phyloP scores from a whole-genome alignment of 2,329 filamentous ascomycete species.

The Tolypocladium inflatum region DNA sequence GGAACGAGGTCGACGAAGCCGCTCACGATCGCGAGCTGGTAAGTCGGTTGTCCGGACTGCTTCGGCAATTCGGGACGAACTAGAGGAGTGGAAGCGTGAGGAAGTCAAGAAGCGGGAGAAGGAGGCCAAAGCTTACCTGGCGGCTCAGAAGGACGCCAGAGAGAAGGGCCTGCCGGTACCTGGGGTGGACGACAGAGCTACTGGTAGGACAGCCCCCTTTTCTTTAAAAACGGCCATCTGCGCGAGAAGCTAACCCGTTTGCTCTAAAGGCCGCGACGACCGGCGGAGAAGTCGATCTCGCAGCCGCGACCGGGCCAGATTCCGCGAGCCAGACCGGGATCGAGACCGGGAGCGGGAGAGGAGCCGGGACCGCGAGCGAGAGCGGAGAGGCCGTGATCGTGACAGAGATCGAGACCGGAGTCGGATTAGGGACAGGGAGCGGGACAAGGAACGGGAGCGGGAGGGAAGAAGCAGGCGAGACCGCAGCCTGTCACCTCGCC shows the following conservation, averaged over 20 bases:
- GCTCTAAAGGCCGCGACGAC: slow-evolving; percentile 29
- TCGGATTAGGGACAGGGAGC: slow-evolving; percentile 22
- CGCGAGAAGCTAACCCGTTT: background rate
- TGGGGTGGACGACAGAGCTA: slow-evolving; percentile 41
- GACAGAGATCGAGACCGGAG: slow-evolving; percentile 16
- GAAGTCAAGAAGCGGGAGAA: slow-evolving; percentile 53
- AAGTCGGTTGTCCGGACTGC: slow-evolving; percentile 27
- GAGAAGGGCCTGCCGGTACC: slow-evolving; percentile 49
- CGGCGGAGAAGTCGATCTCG: slow-evolving; percentile 25
- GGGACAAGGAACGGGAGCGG: slow-evolving; percentile 26
- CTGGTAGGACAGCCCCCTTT: slow-evolving; percentile 12
- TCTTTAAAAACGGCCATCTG: background rate
- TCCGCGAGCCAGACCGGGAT: slow-evolving; percentile 14
- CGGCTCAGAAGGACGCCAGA: slow-evolving; percentile 50
- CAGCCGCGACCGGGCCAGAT: slow-evolving; percentile 21
- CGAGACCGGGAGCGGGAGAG: background rate
- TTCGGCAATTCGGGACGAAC: slow-evolving; percentile 33
- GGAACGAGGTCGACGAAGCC: slow-evolving; percentile 28
- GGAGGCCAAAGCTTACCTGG: slow-evolving; percentile 55
- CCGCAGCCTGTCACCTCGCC: slow-evolving; percentile 24
- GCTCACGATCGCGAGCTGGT: slow-evolving; percentile 31
- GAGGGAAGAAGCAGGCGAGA: slow-evolving; percentile 16
- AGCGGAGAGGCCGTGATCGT: slow-evolving; percentile 18
- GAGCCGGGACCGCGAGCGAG: slow-evolving; percentile 17
- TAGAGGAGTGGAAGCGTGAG: slow-evolving; percentile 49